Evolutionary conservation across 2,329 filamentous ascomycete species (phyloP), one percentile per base, ranked within the genome.

Genomic region (Alternaria brassicae): DNA sequence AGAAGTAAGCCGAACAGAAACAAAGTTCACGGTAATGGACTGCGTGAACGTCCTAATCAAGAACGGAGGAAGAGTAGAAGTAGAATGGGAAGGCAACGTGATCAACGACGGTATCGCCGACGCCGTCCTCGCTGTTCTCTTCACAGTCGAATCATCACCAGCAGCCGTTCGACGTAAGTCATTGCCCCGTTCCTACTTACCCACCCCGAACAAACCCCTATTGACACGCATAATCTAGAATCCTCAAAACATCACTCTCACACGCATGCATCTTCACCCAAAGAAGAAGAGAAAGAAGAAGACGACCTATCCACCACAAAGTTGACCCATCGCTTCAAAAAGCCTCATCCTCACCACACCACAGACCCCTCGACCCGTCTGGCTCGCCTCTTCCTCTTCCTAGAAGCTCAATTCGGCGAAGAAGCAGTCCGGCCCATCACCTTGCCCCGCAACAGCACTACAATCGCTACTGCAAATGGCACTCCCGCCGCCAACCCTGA

Each of bases 61-160:
- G 63, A 86, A 83, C 62, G 89, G 88, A 66, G 91, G 93, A 56
- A 89, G 95, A 73, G 86, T 97, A 6, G 93, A 96, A 76, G 83
- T 98, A 3, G 93, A 97, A 79, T 99, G 95, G 95, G 94, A 98
- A 77, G 95, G 93, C 58, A 99, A 98, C 76, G 91, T 97, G 81
- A 89, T 97, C 72, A 99, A 98, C 77, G 95, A 99, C 73, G 92
- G 93, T 61, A 96, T 99, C 72, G 95, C 95, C n/a, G 95, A 99
- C 78, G 93, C 95, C 15, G 91, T 98, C 54, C 92, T 98, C 84
- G 93, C 93, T 1, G 92, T 97, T 3, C 84, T 99, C 10, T 88
- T 97, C 69, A 93, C 91, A 0, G 91, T 97, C 21, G 95, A 99
- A 79, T 96, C 90, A 78, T 96, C 91, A 53, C 95, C 94, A 5